Conservation (phyloP, 179 eudicot genomes). For the Spergularia azorica region DNA sequence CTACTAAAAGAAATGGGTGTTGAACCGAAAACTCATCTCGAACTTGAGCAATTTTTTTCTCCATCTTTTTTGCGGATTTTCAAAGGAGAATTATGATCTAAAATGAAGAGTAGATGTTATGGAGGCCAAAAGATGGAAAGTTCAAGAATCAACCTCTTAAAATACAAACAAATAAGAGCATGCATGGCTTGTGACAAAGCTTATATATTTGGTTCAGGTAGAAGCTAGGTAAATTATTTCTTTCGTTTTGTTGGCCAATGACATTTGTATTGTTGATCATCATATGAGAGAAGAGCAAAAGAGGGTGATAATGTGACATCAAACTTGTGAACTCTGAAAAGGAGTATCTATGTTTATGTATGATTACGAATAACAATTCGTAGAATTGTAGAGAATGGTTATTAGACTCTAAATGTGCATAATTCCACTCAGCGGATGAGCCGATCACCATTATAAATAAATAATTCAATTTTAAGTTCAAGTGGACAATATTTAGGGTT, state of each 20-base stretch:
- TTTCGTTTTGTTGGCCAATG: slow-evolving; percentile 27
- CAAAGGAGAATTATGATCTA: background rate
- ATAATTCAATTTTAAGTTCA: too few species aligned
- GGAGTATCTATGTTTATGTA: too few species aligned
- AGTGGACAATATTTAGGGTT: too few species aligned
- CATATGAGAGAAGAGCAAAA: slow-evolving; percentile 9
- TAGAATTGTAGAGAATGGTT: too few species aligned
- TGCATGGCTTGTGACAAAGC: slow-evolving; percentile 25
- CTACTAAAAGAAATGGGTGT: slow-evolving; percentile 52
- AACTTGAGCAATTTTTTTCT: slow-evolving; percentile 36
- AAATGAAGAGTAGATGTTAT: slow-evolving; percentile 19
- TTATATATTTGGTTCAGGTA: slow-evolving; percentile 31
- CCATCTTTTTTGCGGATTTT: slow-evolving; percentile 34
- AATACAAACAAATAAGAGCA: slow-evolving; percentile 23
- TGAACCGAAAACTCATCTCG: slow-evolving; percentile 50
- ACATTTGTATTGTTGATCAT: slow-evolving; percentile 20
- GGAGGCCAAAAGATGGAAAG: slow-evolving; percentile 14
- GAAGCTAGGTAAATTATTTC: slow-evolving; percentile 23
- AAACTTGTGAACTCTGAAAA: slow-evolving; percentile 6
- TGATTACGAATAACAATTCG: too few species aligned
- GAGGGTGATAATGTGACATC: background rate
- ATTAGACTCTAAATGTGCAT: too few species aligned
- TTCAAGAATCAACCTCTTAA: slow-evolving; percentile 15
- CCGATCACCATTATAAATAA: too few species aligned
- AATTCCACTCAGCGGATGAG: too few species aligned